Conservation (phyloP, 2,329 filamentous ascomycete genomes). For the Epichloe sp. region DNA sequence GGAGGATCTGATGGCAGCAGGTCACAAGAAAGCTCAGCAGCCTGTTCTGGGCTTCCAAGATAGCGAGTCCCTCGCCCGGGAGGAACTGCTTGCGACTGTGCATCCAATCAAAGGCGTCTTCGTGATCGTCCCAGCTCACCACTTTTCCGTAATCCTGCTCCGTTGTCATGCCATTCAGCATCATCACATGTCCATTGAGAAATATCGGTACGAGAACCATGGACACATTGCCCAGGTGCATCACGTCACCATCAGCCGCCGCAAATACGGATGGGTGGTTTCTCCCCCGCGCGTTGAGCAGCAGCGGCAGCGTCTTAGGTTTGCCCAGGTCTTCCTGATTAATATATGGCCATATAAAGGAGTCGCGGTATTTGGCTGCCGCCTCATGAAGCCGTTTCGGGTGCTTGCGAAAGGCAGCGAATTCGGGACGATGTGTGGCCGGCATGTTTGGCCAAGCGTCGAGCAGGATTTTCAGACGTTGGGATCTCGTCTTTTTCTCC, state of each 20-base stretch:
- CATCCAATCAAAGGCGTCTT: slow-evolving; percentile 25
- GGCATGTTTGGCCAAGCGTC: slow-evolving; percentile 38
- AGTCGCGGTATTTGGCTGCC: slow-evolving; percentile 15
- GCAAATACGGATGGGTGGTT: slow-evolving; percentile 34
- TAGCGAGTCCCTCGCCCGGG: slow-evolving; percentile 33
- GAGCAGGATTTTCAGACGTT: slow-evolving; percentile 32
- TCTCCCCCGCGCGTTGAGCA: slow-evolving; percentile 40
- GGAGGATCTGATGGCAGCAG: slow-evolving; percentile 34
- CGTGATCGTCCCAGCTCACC: slow-evolving; percentile 18
- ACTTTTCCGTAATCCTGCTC: slow-evolving; percentile 24
- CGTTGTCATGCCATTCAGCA: slow-evolving; percentile 17
- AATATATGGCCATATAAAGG: slow-evolving; percentile 39
- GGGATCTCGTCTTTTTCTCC: slow-evolving; percentile 35
- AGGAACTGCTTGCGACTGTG: slow-evolving; percentile 21
- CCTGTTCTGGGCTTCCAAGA: slow-evolving; percentile 37
- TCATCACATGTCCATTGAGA: slow-evolving; percentile 21
- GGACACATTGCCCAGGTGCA: slow-evolving; percentile 16
- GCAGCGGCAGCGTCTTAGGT: slow-evolving; percentile 29
- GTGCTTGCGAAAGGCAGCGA: slow-evolving; percentile 21
- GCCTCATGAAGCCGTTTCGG: slow-evolving; percentile 4
- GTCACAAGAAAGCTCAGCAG: slow-evolving; percentile 34
- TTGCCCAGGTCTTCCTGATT: slow-evolving; percentile 42
- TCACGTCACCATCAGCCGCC: slow-evolving; percentile 25
- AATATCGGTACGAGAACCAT: slow-evolving; percentile 14
- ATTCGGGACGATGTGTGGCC: slow-evolving; percentile 36